These are phyloP conservation scores for Alternaria brassicae DNA, from an alignment of 2,329 filamentous ascomycete species.

Conservation along the genomic window DNA sequence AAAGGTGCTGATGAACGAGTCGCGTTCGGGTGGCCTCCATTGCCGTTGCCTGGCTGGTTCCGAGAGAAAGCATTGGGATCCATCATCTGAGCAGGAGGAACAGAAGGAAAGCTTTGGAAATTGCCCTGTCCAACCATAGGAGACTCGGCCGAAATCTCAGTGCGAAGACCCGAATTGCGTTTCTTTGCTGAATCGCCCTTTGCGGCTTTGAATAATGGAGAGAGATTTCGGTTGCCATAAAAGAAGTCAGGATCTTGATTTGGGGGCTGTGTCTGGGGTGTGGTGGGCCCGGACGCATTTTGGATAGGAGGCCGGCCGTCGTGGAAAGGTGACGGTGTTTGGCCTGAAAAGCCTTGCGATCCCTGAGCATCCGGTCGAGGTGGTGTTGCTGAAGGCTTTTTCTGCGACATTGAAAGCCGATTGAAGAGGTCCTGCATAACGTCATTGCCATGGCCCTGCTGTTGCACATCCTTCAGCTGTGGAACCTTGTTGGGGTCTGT, in stretches of 20 bases:
- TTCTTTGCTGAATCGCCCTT: constrained; percentile 52
- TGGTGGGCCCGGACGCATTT: constrained; percentile 45
- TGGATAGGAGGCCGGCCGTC: constrained; percentile 41
- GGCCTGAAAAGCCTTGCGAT: constrained; percentile 33
- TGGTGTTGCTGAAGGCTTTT: constrained; percentile 36
- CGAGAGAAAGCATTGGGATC: constrained; percentile 31
- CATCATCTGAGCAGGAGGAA: constrained; percentile 23
- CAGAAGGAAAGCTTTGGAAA: constrained; percentile 36
- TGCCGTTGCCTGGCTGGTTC: constrained; percentile 23
- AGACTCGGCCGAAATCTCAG: constrained; percentile 50
- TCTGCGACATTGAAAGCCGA: constrained; percentile 48
- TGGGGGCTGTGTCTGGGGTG: constrained; percentile 40
- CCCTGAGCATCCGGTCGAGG: constrained; percentile 30
- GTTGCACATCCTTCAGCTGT: constrained; percentile 27
- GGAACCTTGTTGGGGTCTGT: constrained; percentile 43
- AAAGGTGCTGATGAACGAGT: constrained; percentile 39
- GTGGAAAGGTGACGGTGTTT: constrained; percentile 53
- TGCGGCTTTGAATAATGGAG: constrained; percentile 58
- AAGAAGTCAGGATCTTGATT: constrained; percentile 41
- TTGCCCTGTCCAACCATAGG: constrained; percentile 32
- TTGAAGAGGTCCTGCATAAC: constrained; percentile 55
- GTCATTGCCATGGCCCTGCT: constrained; percentile 54
- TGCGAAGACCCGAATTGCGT: constrained; percentile 54
- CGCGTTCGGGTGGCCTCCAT: constrained; percentile 20
- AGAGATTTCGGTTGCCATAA: constrained; percentile 58